Conservation (phyloP, 23 red algal species). For the Gracilaria vermiculophylla region DNA sequence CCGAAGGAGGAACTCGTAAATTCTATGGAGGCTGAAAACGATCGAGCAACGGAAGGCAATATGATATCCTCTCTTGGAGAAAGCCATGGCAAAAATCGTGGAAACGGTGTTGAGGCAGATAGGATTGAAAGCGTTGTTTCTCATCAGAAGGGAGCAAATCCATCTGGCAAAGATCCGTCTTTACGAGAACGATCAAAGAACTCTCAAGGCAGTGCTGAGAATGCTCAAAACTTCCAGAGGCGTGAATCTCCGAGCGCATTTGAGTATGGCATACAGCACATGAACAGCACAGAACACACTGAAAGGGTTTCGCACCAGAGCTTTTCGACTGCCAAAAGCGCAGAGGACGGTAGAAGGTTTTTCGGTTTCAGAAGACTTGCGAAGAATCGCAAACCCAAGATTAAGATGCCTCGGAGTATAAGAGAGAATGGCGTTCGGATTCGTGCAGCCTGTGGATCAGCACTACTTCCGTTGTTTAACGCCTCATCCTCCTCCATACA, state of each 20-base stretch:
- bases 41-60: too few relatives aligned
- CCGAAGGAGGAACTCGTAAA: too few relatives aligned
- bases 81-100: too few relatives aligned
- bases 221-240: not conserved
- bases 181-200: not conserved
- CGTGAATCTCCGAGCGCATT: conserved; percentile 6
- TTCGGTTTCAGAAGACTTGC: conserved; percentile 5
- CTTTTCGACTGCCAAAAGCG: not conserved
- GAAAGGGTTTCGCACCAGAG: not conserved
- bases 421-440: conserved; percentile 31
- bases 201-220: not conserved
- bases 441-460: conserved; percentile 18
- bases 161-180: not conserved
- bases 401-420: conserved; percentile 44
- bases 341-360: not conserved
- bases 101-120: too few relatives aligned
- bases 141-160: not conserved
- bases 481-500: not conserved
- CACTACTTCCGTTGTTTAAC: conserved; percentile 41
- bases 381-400: conserved; percentile 24
- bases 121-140: too few relatives aligned
- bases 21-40: too few relatives aligned
- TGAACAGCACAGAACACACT: not conserved
- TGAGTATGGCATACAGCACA: not conserved
- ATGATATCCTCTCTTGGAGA: too few relatives aligned